Conservation (phyloP, 192 early-diverging fungal species). For the Podila epigama region DNA sequence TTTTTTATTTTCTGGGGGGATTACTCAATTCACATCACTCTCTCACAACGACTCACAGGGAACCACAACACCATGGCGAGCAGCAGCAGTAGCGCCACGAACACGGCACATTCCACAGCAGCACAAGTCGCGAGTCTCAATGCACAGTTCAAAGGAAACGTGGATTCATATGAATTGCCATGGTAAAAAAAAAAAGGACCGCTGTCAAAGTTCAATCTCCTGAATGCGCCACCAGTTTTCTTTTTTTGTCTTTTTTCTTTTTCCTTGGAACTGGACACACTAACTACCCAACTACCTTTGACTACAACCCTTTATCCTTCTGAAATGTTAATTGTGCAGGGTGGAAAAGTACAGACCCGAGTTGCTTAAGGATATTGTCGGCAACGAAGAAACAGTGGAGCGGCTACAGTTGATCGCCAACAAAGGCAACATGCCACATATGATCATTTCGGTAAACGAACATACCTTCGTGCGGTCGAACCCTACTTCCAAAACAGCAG, state of each 20-base stretch:
- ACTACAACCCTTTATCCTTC: background rate
- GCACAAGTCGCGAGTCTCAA: constrained; percentile 30
- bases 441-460: constrained; percentile 81
- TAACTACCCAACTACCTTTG: too few relatives aligned
- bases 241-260: too few relatives aligned
- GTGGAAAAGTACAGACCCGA: constrained; percentile 96
- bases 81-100: constrained; percentile 17
- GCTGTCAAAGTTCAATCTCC: background rate
- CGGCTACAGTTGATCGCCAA: constrained; percentile 85
- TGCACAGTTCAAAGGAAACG: constrained; percentile 56
- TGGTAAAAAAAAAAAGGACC: constrained; percentile 35
- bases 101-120: constrained; percentile 15
- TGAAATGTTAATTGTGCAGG: constrained; percentile 43
- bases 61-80: constrained; percentile 13
- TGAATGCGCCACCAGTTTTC: background rate
- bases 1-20: background rate
- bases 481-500: too few relatives aligned
- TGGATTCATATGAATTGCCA: constrained; percentile 59
- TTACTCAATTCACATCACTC: background rate
- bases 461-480: too few relatives aligned
- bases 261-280: too few relatives aligned
- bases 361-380: constrained; percentile 88
- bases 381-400: constrained; percentile 91
- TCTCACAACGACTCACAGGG: background rate
- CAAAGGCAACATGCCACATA: constrained; percentile 95